phyloP scores from a whole-genome alignment of 495 filamentous ascomycete genomes.

The Aspergillus bridgeri region DNA sequence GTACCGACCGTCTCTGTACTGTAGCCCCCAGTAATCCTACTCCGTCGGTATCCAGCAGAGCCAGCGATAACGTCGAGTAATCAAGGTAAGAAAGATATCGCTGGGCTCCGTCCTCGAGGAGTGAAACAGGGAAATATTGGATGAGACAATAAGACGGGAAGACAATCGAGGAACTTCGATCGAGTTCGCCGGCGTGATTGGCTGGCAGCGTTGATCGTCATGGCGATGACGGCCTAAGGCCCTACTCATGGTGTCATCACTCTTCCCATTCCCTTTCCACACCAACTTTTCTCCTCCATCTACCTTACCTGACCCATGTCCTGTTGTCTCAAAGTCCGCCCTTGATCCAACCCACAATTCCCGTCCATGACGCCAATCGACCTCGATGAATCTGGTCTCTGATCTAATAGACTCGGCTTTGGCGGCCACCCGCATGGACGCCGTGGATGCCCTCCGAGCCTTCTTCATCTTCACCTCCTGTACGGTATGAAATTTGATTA shows the following conservation, averaged over 20 bases:
- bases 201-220: background rate
- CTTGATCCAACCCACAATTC: background rate
- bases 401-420: conserved; percentile 24
- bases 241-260: background rate
- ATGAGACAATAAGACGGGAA: background rate
- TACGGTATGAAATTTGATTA: conserved; percentile 38
- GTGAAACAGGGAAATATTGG: background rate
- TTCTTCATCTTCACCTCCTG: conserved; percentile 47
- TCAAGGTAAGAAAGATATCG: too few species aligned
- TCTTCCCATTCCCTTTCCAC: background rate
- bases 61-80: too few species aligned
- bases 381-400: conserved; percentile 22
- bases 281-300: background rate
- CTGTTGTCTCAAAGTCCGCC: background rate
- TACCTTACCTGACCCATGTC: background rate
- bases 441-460: conserved; percentile 37
- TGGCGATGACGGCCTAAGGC: background rate
- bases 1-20: background rate
- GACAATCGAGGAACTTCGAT: too few species aligned
- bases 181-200: background rate
- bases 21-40: background rate
- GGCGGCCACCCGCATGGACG: conserved; percentile 36
- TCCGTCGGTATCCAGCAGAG: too few species aligned
- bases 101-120: too few species aligned
- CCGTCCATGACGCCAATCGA: background rate